Evolutionary conservation across 2,329 filamentous ascomycete species (phyloP), one percentile per base, ranked within the genome.

Genomic region (Nemania sp.): DNA sequence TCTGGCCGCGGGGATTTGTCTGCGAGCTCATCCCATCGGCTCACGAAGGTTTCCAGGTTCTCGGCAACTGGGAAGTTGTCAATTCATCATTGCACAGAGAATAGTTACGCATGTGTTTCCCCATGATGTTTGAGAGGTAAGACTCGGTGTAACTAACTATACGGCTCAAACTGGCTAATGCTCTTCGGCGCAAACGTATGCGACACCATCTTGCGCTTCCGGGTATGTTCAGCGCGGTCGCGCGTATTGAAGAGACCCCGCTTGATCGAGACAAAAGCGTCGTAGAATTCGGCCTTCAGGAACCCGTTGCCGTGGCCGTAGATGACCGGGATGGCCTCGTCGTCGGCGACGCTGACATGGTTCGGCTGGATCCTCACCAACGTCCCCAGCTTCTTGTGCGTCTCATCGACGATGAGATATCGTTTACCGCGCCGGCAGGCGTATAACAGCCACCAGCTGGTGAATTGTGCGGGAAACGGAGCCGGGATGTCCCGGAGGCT

Each of bases 191-290:
- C 89, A 74, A 96, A 96, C 26, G 90, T 94, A 71, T 96, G 90
- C 1, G 89, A 86, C 42, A 96, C 83, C 2, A 90, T 86, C 80
- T 96, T 96, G 65, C 91, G 84, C 80, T 96, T 97, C 59, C 91
- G 85, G 0, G 87, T 86, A 71, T 97, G 91, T 66, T 96, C 90
- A 0, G 78, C 77, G 43, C 92, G 82, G 73, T 92, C 84, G 26
- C 92, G 81, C 0, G 91, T 96, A 72, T 95, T 96, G 83, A 96
- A 97, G 11, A 97, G 79, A 17, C 91, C 91, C 11, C 90, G 83
- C 45, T 82, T 83, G 66, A 96, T 95, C 11, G 89, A 92, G 49
- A 96, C 91, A 64, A 96, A 96, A 44, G 90, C 89, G 66, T 96
- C 90, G 65, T 96, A 96, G 74, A 92, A 96, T 2, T 93, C 86